Conservation (phyloP, 805 yeast genomes). For the Starmerella potacharoeniae region DNA sequence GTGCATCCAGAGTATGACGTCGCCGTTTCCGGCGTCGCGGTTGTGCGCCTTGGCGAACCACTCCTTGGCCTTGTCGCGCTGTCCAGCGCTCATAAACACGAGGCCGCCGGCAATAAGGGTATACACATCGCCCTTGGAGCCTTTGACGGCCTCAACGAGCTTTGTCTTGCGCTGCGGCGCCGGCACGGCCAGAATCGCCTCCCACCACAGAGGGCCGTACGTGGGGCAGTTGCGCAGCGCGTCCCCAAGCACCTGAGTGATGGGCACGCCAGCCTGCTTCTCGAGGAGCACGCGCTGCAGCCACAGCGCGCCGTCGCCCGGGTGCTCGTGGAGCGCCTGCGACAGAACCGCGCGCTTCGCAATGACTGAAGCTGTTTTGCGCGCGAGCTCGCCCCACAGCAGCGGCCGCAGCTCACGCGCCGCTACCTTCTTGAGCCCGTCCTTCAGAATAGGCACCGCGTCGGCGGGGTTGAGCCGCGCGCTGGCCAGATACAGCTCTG, state of each 20-base stretch:
- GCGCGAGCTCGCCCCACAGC: slow-evolving; percentile 1
- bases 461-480: not conserved
- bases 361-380: not conserved
- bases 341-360: slow-evolving; percentile 12
- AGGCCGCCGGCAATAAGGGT: slow-evolving; percentile 56
- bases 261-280: not conserved
- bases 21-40: slow-evolving; percentile 55
- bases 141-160: slow-evolving; percentile 60
- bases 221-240: slow-evolving; percentile 50
- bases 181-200: slow-evolving; percentile 37
- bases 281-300: slow-evolving; percentile 6
- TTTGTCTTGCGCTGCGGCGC: slow-evolving; percentile 42
- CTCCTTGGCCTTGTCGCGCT: slow-evolving; percentile 47
- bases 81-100: slow-evolving; percentile 56
- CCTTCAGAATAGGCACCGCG: not conserved
- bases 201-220: slow-evolving; percentile 56
- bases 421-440: not conserved
- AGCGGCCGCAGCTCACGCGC: not conserved
- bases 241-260: slow-evolving; percentile 36
- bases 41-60: slow-evolving; percentile 65
- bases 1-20: slow-evolving; percentile 59
- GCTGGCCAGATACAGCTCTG: not conserved
- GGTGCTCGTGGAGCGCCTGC: slow-evolving; percentile 3
- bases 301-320: slow-evolving; percentile 13
- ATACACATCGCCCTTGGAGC: slow-evolving; percentile 47